phyloP scores from a whole-genome alignment of 208 protist genomes.

The Trypanosoma platydactyli region DNA sequence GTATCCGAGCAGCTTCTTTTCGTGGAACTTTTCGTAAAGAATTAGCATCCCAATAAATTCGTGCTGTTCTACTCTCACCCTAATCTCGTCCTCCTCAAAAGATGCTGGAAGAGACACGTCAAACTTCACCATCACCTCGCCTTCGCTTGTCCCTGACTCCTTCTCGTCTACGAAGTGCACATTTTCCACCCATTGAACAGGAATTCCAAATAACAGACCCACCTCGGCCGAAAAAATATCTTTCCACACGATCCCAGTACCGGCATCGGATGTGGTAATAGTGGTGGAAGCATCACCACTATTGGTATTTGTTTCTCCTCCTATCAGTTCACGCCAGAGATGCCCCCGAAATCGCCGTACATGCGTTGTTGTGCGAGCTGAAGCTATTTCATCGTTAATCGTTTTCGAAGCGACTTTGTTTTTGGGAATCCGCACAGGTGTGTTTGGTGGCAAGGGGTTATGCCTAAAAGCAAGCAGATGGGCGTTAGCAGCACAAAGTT shows the following conservation, averaged over 20 bases:
- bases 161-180: conserved; percentile 11
- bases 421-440: conserved; percentile 1
- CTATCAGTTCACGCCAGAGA: conserved; percentile 22
- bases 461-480: conserved; percentile 10
- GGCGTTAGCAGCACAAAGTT: not conserved
- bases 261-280: too few species aligned
- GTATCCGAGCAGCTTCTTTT: not conserved
- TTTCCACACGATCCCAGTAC: conserved; percentile 14
- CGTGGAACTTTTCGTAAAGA: conserved; percentile 12
- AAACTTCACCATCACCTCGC: conserved; percentile 22
- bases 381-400: not conserved
- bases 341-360: conserved; percentile 17
- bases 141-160: not conserved
- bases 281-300: too few species aligned
- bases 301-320: not conserved
- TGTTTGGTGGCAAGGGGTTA: conserved; percentile 6
- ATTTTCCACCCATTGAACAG: conserved; percentile 17
- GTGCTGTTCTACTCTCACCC: conserved; percentile 15
- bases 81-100: conserved; percentile 5
- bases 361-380: conserved; percentile 9
- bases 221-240: conserved; percentile 22
- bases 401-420: not conserved
- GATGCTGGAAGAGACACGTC: conserved; percentile 24
- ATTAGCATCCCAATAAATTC: conserved; percentile 23
- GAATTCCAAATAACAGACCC: conserved; percentile 19